Evolutionary conservation across 2,329 filamentous ascomycete genomes (phyloP).

Genomic region (Aspergillus unguis): DNA sequence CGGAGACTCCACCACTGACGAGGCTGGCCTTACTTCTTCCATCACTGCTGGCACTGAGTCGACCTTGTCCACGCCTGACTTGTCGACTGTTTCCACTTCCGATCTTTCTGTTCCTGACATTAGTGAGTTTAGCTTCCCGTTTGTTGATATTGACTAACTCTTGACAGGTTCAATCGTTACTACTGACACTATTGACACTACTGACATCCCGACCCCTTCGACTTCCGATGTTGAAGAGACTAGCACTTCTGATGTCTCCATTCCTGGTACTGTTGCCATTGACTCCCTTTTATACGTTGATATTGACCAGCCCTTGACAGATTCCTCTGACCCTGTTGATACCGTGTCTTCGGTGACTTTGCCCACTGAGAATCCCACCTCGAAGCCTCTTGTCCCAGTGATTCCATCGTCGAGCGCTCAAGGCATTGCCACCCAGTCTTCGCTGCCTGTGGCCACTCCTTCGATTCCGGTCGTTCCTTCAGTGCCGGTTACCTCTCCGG

Average conservation of each 20-base stretch:
- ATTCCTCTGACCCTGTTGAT: too few species aligned
- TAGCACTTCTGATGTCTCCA: neutral
- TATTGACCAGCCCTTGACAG: too few species aligned
- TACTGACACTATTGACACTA: neutral
- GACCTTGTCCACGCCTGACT: neutral
- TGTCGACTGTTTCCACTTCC: neutral
- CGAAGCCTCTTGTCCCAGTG: neutral
- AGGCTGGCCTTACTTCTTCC: neutral
- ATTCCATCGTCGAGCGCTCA: neutral
- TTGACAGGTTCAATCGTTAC: too few species aligned
- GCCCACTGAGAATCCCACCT: neutral
- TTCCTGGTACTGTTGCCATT: neutral
- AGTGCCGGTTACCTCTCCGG: too few species aligned
- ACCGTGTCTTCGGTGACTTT: too few species aligned
- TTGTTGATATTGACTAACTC: neutral
- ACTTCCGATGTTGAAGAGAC: neutral
- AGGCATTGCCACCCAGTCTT: too few species aligned
- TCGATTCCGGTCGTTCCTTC: too few species aligned
- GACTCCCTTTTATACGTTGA: too few species aligned
- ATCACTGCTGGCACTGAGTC: neutral
- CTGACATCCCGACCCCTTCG: neutral
- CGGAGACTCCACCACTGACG: too few species aligned
- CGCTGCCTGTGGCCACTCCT: too few species aligned
- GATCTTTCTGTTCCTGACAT: neutral
- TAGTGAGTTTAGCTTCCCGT: neutral